Conservation (phyloP, 139 green algal species). For the Chlamydomonas asymmetrica region DNA sequence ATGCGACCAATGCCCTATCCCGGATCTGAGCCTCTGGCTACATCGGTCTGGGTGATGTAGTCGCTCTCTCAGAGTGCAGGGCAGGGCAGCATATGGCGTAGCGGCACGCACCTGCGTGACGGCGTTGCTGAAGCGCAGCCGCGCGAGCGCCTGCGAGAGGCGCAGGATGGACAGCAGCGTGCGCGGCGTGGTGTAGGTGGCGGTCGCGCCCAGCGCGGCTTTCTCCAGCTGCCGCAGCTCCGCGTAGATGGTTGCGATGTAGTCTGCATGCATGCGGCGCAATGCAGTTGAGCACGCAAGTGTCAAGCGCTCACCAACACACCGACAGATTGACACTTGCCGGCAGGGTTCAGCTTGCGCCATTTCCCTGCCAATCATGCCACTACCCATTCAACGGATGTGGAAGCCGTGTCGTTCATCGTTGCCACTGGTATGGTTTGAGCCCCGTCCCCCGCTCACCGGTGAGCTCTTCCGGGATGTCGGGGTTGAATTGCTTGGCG, state of each 20-base stretch:
- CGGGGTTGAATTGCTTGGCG: constrained; percentile 75
- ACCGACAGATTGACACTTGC: too few species aligned
- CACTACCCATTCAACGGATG: too few species aligned
- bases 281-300: not conserved
- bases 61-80: too few species aligned
- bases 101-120: constrained; percentile 53
- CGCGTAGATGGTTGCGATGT: constrained; percentile 85
- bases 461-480: constrained; percentile 79
- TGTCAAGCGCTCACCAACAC: not conserved
- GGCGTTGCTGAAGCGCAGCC: constrained; percentile 71
- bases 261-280: constrained; percentile 58
- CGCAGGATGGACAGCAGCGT: constrained; percentile 96
- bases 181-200: constrained; percentile 91
- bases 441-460: constrained; percentile 28
- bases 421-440: not conserved
- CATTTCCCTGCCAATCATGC: too few species aligned
- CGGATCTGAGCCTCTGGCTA: too few species aligned
- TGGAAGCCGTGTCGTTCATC: not conserved
- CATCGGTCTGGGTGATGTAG: too few species aligned
- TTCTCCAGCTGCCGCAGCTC: constrained; percentile 82
- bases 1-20: too few species aligned
- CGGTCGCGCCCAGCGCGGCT: constrained; percentile 38
- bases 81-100: too few species aligned
- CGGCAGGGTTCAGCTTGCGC: too few species aligned
- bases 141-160: constrained; percentile 84